These are phyloP conservation scores for Fusarium newnesense DNA, from an alignment of 2,329 filamentous ascomycete genomes.

Conservation along the genomic window DNA sequence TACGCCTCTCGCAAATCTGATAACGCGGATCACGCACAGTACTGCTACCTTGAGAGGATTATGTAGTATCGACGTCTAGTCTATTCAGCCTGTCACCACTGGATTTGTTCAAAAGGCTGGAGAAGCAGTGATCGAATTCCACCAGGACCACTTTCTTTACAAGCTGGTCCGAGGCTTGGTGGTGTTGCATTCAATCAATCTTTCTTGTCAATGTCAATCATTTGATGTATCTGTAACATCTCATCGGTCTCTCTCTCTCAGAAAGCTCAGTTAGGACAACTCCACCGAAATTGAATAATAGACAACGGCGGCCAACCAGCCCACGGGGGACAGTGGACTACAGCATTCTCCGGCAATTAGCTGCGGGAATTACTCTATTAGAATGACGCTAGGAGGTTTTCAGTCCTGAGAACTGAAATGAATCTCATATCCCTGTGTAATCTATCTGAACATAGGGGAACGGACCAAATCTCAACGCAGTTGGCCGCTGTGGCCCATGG, in stretches of 20 bases:
- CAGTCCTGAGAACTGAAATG: slow-evolving; percentile 31
- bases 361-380: slow-evolving; percentile 15
- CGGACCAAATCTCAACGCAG: slow-evolving; percentile 3
- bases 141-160: slow-evolving; percentile 1
- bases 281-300: slow-evolving; percentile 15
- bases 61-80: neutral
- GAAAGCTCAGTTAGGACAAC: slow-evolving; percentile 3
- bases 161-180: neutral
- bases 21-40: slow-evolving; percentile 6
- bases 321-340: neutral
- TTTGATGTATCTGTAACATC: slow-evolving; percentile 1
- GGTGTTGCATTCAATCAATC: slow-evolving; percentile 10
- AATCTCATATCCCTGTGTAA: slow-evolving; percentile 21
- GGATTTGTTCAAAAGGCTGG: slow-evolving; percentile 18
- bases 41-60: neutral
- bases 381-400: slow-evolving; percentile 4
- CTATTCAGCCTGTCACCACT: neutral
- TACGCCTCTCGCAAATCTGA: slow-evolving; percentile 11
- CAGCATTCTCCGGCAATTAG: slow-evolving; percentile 14
- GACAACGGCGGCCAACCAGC: neutral
- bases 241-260: neutral
- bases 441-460: slow-evolving; percentile 26
- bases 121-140: slow-evolving; percentile 22
- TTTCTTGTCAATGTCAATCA: slow-evolving; percentile 13
- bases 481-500: slow-evolving; percentile 19